These are phyloP conservation scores for Cyberlindnera nakhonratchasimensis DNA, from an alignment of 805 yeast species.

Conservation along the genomic window DNA sequence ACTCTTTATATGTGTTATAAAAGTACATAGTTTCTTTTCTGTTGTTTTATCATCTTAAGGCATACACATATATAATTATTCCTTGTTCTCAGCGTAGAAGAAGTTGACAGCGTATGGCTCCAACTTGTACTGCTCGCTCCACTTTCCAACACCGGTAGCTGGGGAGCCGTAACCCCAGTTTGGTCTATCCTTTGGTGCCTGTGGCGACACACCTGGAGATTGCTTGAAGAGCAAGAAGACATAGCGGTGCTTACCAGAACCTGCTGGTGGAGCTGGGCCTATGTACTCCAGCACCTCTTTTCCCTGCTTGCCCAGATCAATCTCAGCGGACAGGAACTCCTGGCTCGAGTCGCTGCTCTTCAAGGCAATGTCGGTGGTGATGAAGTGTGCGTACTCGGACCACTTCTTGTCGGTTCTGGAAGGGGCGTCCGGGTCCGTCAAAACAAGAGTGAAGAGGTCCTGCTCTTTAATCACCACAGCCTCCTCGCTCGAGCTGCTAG, in stretches of 20 bases:
- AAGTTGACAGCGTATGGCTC: conserved; percentile 74
- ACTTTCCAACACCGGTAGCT: conserved; percentile 71
- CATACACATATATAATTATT: neutral
- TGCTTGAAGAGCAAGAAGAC: conserved; percentile 75
- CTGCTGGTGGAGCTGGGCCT: conserved; percentile 90
- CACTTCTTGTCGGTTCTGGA: conserved; percentile 76
- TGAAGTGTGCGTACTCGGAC: conserved; percentile 84
- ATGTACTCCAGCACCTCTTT: conserved; percentile 50
- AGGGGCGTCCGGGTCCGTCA: conserved; percentile 96
- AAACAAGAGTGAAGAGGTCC: conserved; percentile 65
- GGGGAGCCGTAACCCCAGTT: conserved; percentile 88
- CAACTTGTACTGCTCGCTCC: conserved; percentile 61
- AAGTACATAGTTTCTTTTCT: neutral
- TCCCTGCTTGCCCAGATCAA: conserved; percentile 35
- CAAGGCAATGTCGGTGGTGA: conserved; percentile 52
- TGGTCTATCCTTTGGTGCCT: conserved; percentile 52
- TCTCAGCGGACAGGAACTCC: conserved; percentile 35
- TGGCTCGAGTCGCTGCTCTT: conserved; percentile 32
- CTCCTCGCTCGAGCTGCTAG: conserved; percentile 12
- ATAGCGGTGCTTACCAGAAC: conserved; percentile 85
- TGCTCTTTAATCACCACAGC: conserved; percentile 27
- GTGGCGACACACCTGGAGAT: conserved; percentile 33
- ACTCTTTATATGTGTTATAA: no score
- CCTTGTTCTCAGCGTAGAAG: conserved; percentile 69
- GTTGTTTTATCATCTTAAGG: neutral